phyloP scores from a whole-genome alignment of 371 early-diverging fungal species.

The Rhizopus sp. region DNA sequence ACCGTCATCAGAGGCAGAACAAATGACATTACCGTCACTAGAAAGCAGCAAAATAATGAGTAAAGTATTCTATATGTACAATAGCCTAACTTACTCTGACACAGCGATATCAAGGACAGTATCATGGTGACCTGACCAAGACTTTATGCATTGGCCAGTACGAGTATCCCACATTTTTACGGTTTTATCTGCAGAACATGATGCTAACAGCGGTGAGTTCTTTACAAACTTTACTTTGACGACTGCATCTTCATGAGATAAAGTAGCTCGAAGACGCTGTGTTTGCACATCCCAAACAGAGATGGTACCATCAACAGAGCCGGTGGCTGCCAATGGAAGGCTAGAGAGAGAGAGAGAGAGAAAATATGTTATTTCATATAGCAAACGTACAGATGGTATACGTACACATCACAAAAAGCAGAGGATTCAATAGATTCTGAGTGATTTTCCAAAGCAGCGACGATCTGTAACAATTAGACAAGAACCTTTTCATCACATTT shows the following conservation, averaged over 20 bases:
- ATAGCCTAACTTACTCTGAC: constrained; percentile 41
- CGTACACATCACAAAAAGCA: constrained; percentile 68
- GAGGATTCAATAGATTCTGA: constrained; percentile 79
- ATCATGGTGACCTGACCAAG: constrained; percentile 87
- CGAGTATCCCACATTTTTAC: constrained; percentile 88
- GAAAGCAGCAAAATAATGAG: neutral
- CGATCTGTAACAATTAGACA: constrained; percentile 49
- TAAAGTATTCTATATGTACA: neutral
- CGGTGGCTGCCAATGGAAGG: constrained; percentile 79
- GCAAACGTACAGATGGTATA: neutral
- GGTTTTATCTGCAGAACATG: constrained; percentile 77
- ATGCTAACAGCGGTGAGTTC: constrained; percentile 63
- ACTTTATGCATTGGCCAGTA: constrained; percentile 69
- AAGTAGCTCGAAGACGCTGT: constrained; percentile 69
- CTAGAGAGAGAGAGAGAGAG: constrained; percentile 21
- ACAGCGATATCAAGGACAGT: constrained; percentile 83
- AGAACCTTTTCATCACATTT: neutral
- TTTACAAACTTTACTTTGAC: constrained; percentile 75
- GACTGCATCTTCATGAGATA: constrained; percentile 82
- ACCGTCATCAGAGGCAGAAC: constrained; percentile 84
- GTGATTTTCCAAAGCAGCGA: constrained; percentile 79
- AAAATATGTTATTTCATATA: neutral
- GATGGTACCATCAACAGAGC: constrained; percentile 86
- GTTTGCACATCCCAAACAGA: constrained; percentile 87
- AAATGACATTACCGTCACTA: constrained; percentile 73